Percentiles rank a stretch among this genome's conserved stretches.
Evolutionary conservation across 768 basidiomycete species (phyloP).

Genomic region (Termitomyces sp.): DNA sequence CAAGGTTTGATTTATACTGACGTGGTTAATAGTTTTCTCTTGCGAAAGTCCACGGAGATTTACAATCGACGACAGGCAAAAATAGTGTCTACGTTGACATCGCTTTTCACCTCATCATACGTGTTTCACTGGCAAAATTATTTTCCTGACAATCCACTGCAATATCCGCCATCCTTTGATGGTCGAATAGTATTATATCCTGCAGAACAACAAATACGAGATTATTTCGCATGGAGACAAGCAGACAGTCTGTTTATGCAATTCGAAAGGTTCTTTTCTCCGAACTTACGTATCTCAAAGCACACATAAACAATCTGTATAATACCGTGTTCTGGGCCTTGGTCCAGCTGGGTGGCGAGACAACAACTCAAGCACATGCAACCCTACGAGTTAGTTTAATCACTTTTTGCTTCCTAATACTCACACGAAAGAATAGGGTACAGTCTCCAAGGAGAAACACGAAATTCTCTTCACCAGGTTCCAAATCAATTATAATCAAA

Average conservation of each 20-base stretch:
- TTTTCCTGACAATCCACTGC: conserved; percentile 66
- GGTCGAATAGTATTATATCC: conserved; percentile 86
- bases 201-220: conserved; percentile 59
- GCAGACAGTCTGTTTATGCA: conserved; percentile 71
- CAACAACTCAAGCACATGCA: conserved; percentile 76
- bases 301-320: conserved; percentile 97
- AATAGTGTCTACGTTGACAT: conserved; percentile 77
- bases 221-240: conserved; percentile 97
- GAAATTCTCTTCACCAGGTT: conserved; percentile 85
- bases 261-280: background rate
- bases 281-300: conserved; percentile 35
- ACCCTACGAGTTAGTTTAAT: conserved; percentile 55
- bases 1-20: background rate
- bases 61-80: conserved; percentile 88
- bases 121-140: conserved; percentile 81
- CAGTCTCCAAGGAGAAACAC: conserved; percentile 84
- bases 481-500: conserved; percentile 80
- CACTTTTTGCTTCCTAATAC: background rate
- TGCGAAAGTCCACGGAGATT: conserved; percentile 66
- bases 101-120: conserved; percentile 87
- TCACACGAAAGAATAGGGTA: conserved; percentile 52
- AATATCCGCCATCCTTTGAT: conserved; percentile 91
- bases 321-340: conserved; percentile 97
- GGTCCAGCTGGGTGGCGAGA: conserved; percentile 75
- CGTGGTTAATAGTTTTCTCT: conserved; percentile 65